Conservation (phyloP, 225 moss, liverwort and hornwort genomes). For the Climacium dendroides region DNA sequence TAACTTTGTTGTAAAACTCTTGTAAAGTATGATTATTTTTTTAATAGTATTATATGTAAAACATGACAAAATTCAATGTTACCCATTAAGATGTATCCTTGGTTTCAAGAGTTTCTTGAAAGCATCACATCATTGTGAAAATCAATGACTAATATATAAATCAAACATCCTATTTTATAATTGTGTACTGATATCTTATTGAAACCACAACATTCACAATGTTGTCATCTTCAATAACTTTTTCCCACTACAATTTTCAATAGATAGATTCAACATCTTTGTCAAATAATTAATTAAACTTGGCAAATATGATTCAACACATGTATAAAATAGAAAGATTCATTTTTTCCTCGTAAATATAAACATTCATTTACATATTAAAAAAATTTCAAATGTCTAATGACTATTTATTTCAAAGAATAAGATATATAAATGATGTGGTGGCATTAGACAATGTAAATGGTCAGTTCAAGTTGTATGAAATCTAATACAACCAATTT, state of each 20-base stretch:
- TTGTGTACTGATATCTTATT: background rate
- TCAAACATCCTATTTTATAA: background rate
- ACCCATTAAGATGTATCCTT: background rate
- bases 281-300: background rate
- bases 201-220: background rate
- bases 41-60: too few species aligned
- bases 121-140: background rate
- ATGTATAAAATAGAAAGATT: background rate
- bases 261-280: background rate
- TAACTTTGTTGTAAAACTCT: background rate
- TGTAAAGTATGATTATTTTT: background rate
- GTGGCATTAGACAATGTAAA: too few species aligned
- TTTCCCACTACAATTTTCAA: rapidly evolving
- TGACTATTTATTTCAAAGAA: background rate
- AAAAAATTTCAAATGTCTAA: background rate
- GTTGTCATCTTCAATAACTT: background rate
- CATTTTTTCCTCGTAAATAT: background rate
- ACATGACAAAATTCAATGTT: background rate
- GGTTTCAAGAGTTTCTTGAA: background rate
- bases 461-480: background rate
- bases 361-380: background rate
- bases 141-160: background rate
- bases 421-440: background rate
- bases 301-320: rapidly evolving
- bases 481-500: background rate